Percentiles rank a stretch among this genome's conserved stretches.
Evolutionary conservation across 768 basidiomycete genomes (phyloP).

Genomic region (Melanogaster broomeanus): DNA sequence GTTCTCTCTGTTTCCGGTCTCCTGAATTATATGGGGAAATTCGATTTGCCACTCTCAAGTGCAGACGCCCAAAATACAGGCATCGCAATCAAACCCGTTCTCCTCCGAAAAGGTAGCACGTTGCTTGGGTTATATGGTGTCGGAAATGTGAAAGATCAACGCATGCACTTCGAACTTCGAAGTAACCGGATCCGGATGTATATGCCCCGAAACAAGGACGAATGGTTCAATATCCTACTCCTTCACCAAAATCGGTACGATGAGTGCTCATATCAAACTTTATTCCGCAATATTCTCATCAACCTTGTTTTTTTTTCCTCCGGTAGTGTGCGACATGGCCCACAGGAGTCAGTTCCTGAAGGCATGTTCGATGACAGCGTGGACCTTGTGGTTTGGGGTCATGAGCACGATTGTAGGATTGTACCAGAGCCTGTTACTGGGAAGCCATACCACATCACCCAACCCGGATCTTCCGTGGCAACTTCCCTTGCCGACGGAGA

Average conservation of each 20-base stretch:
- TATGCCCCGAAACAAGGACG: conserved; percentile 87
- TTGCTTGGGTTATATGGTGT: conserved; percentile 92
- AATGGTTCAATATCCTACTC: conserved; percentile 94
- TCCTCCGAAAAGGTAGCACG: conserved; percentile 85
- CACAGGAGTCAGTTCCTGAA: conserved; percentile 93
- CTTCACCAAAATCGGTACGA: conserved; percentile 93
- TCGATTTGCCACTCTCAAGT: conserved; percentile 81
- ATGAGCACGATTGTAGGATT: conserved; percentile 97
- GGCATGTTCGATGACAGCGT: conserved; percentile 96
- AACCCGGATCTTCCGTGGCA: conserved; percentile 94
- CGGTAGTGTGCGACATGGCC: conserved; percentile 87
- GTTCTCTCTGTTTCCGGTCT: conserved; percentile 92
- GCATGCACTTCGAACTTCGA: conserved; percentile 95
- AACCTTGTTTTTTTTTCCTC: background rate
- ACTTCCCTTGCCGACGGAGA: conserved; percentile 95
- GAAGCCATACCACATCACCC: conserved; percentile 88
- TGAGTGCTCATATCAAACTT: background rate
- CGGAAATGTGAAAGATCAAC: conserved; percentile 93
- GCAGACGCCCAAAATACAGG: conserved; percentile 64
- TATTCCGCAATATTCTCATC: conserved; percentile 11
- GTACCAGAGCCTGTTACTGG: conserved; percentile 89
- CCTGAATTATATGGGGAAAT: conserved; percentile 97
- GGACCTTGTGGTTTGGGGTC: conserved; percentile 95
- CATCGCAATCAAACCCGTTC: conserved; percentile 86
- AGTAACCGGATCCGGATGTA: conserved; percentile 96